phyloP scores from a whole-genome alignment of 345 rosid genomes.

The Citrus sinensis region DVS_A1.0 CM039163.1:42872001-42872500 shows the following conservation, averaged over 20 bases:
- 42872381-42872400: accelerated
- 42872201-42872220: background rate
- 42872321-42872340: background rate
- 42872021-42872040: background rate
- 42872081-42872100: background rate
- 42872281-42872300: background rate
- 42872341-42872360: no score
- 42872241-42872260: background rate
- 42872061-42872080: no score
- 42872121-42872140: no score
- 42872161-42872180: background rate
- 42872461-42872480: no score
- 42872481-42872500: no score
- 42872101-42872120: background rate
- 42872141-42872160: background rate
- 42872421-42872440: no score
- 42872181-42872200: background rate
- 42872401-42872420: accelerated
- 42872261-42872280: background rate
- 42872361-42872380: no score
- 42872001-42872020: background rate
- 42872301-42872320: no score
- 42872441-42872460: no score
- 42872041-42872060: background rate
- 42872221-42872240: background rate